Conservation (phyloP, 345 rosid species). For the Camelina sativa region DNA sequence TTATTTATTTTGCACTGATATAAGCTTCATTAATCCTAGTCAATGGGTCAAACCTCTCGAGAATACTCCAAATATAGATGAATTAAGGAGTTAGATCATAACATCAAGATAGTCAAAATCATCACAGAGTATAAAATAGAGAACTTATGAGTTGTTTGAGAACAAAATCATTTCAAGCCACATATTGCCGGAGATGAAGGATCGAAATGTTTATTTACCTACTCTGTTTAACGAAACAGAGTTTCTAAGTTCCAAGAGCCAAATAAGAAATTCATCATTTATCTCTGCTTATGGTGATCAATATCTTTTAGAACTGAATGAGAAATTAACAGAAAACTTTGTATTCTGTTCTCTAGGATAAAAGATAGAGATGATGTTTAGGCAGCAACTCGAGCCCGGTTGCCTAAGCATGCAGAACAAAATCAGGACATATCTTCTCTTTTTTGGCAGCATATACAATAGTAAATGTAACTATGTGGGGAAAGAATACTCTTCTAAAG, state of each 20-base stretch:
- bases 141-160: not conserved
- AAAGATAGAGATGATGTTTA: conserved; percentile 31
- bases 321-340: conserved; percentile 7
- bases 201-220: not conserved
- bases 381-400: conserved; percentile 41
- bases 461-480: conserved; percentile 13
- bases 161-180: not conserved
- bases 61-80: not conserved
- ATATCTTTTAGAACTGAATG: too few species aligned
- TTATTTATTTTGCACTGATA: not conserved
- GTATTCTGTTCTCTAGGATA: conserved; percentile 11
- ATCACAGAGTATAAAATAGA: not conserved
- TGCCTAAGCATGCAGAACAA: conserved; percentile 35
- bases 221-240: conserved; percentile 18
- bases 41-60: not conserved
- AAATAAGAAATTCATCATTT: too few species aligned
- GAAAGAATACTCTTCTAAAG: conserved; percentile 37
- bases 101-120: not conserved
- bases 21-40: conserved; percentile 4
- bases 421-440: conserved; percentile 40
- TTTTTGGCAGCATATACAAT: conserved; percentile 17
- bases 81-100: not conserved
- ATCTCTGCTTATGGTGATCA: too few species aligned
- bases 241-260: not conserved
- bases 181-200: not conserved